A percentile compares a stretch with the other conserved stretches of the same genome.
Evolutionary conservation across 1,139 yeast species (phyloP).

Genomic region (Pichia sp.): DNA sequence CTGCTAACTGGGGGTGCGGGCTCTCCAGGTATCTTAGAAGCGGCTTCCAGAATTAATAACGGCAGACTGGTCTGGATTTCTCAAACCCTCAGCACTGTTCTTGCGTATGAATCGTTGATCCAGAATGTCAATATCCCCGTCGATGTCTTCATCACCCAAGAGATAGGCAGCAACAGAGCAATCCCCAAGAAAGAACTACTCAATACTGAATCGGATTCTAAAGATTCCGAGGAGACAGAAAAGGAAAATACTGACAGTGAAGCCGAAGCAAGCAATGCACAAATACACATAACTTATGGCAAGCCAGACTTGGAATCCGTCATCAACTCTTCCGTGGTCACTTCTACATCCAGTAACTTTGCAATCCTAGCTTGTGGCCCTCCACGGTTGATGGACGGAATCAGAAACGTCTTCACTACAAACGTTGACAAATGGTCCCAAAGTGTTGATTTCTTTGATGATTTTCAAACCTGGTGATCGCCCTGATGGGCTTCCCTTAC

Average conservation of each 20-base stretch:
- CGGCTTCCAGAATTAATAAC: conserved; percentile 31
- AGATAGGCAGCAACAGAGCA: no score
- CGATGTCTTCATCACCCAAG: conserved; percentile 19
- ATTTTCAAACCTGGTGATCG: conserved; percentile 23
- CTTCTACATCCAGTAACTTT: conserved; percentile 35
- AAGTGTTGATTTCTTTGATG: conserved; percentile 27
- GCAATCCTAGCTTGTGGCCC: conserved; percentile 47
- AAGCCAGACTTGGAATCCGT: conserved; percentile 41
- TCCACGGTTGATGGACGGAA: conserved; percentile 42
- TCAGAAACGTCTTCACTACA: conserved; percentile 19
- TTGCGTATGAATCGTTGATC: conserved; percentile 11
- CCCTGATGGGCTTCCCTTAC: no score
- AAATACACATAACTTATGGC: conserved; percentile 36
- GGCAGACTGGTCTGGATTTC: conserved; percentile 20
- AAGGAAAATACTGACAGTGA: no score
- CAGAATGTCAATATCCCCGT: conserved; percentile 6
- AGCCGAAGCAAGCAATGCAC: no score
- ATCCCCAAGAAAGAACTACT: conserved; percentile 5
- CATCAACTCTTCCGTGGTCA: conserved; percentile 35
- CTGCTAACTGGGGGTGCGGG: conserved; percentile 75
- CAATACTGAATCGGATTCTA: neutral
- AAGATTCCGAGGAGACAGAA: conserved; percentile 1
- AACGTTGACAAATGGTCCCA: conserved; percentile 15
- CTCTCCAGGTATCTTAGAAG: conserved; percentile 53
- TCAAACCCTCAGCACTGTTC: conserved; percentile 6